A percentile compares a stretch with the other conserved stretches of the same genome.
phyloP scores from a whole-genome alignment of 2,329 filamentous ascomycete genomes.

The Cryphonectria radicalis region DNA sequence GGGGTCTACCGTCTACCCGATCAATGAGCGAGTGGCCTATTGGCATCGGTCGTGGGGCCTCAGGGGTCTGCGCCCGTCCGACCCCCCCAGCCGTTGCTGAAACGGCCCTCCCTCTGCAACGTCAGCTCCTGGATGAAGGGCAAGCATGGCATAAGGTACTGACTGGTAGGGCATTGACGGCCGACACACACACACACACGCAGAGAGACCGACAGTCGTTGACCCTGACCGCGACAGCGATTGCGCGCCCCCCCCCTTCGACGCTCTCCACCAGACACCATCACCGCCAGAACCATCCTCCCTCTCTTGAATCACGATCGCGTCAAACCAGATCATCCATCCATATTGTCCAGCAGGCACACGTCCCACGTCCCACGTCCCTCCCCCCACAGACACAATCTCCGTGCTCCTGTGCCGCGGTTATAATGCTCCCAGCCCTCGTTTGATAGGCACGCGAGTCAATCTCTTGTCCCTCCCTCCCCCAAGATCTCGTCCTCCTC shows the following conservation, averaged over 20 bases:
- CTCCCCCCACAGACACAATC: background rate
- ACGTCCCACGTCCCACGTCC: constrained; percentile 6
- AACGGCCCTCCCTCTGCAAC: constrained; percentile 14
- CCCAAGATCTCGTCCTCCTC: constrained; percentile 10
- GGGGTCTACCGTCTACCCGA: constrained; percentile 8
- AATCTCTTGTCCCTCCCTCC: constrained; percentile 2
- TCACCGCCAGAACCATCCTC: background rate
- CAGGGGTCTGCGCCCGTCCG: constrained; percentile 3
- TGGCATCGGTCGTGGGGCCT: constrained; percentile 1
- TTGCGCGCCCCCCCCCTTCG: background rate
- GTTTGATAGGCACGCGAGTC: constrained; percentile 26
- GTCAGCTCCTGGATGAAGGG: constrained; percentile 9
- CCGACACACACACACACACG: background rate
- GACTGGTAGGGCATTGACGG: constrained; percentile 7
- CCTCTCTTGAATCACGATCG: constrained; percentile 27
- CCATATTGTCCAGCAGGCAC: constrained; percentile 7
- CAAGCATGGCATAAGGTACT: constrained; percentile 3
- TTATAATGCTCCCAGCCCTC: constrained; percentile 22
- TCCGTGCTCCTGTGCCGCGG: constrained; percentile 6
- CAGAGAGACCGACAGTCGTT: background rate
- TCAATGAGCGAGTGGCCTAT: background rate
- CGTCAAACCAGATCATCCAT: constrained; percentile 22
- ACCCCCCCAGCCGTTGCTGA: constrained; percentile 13
- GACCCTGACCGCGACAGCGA: constrained; percentile 1
- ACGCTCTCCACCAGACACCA: constrained; percentile 8